Percentiles rank a stretch among this genome's conserved stretches.
These are phyloP conservation scores for Pythium plurisporium DNA, from an alignment of 352 stramenopile species.

Conservation along the genomic window DNA sequence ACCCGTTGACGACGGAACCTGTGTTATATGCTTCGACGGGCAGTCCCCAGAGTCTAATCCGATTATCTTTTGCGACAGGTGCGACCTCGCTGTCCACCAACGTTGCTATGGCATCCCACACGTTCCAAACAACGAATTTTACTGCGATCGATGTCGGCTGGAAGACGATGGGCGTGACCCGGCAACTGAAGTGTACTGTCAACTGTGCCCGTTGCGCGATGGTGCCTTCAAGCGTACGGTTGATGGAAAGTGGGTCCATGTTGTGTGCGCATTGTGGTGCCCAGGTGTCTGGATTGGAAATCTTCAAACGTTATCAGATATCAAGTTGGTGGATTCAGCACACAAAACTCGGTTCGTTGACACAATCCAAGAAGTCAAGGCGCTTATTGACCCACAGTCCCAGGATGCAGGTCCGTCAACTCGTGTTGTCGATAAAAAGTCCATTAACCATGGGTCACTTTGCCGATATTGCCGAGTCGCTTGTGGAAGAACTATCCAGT, in stretches of 20 bases:
- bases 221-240: constrained; percentile 85
- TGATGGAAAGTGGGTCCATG: constrained; percentile 86
- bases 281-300: constrained; percentile 86
- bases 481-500: constrained; percentile 70
- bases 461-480: constrained; percentile 74
- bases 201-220: constrained; percentile 79
- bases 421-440: not conserved
- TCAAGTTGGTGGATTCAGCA: constrained; percentile 51
- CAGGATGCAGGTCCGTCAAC: not conserved
- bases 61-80: constrained; percentile 89
- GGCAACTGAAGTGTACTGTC: constrained; percentile 63
- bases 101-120: constrained; percentile 85
- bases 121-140: constrained; percentile 84
- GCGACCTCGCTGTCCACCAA: constrained; percentile 86
- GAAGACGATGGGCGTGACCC: constrained; percentile 51
- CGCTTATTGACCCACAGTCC: constrained; percentile 23
- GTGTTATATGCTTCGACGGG: constrained; percentile 87
- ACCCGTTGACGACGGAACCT: constrained; percentile 78
- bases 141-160: constrained; percentile 78
- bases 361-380: constrained; percentile 46
- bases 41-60: constrained; percentile 83
- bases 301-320: constrained; percentile 67
- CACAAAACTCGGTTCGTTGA: constrained; percentile 52
- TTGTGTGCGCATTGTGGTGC: constrained; percentile 87
- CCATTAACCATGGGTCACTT: constrained; percentile 32